A percentile compares a stretch with the other conserved stretches of the same genome.
phyloP scores from a whole-genome alignment of 192 early-diverging fungal genomes.

The Rhizoclosmatium sp. region DNA sequence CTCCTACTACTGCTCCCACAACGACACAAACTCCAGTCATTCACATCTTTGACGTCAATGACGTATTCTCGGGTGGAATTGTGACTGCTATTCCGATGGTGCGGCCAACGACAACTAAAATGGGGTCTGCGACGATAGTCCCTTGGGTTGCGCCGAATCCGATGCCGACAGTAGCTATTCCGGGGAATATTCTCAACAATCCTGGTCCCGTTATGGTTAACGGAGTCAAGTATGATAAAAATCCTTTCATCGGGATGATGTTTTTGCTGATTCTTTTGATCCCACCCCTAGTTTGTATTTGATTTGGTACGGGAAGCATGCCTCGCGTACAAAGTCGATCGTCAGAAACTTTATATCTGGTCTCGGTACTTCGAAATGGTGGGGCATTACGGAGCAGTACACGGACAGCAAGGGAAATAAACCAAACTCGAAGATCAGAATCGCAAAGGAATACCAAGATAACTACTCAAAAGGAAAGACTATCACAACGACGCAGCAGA shows the following conservation, averaged over 20 bases:
- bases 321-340: background rate
- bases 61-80: too few species aligned
- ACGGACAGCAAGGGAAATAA: background rate
- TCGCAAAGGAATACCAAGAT: background rate
- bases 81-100: too few species aligned
- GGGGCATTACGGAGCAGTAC: background rate
- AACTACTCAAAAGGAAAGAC: background rate
- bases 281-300: background rate
- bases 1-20: too few species aligned
- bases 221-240: background rate
- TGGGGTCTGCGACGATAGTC: too few species aligned
- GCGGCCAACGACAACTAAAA: too few species aligned
- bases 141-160: background rate
- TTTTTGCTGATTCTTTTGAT: background rate
- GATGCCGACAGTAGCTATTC: background rate
- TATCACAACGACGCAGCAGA: background rate
- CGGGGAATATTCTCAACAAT: background rate
- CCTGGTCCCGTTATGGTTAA: background rate
- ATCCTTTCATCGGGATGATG: background rate
- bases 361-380: background rate
- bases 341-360: background rate
- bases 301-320: background rate
- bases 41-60: too few species aligned
- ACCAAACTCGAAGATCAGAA: background rate
- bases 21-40: too few species aligned